Evolutionary conservation across 768 basidiomycete species (phyloP).

Genomic region (Boletus rubescentipes): DNA sequence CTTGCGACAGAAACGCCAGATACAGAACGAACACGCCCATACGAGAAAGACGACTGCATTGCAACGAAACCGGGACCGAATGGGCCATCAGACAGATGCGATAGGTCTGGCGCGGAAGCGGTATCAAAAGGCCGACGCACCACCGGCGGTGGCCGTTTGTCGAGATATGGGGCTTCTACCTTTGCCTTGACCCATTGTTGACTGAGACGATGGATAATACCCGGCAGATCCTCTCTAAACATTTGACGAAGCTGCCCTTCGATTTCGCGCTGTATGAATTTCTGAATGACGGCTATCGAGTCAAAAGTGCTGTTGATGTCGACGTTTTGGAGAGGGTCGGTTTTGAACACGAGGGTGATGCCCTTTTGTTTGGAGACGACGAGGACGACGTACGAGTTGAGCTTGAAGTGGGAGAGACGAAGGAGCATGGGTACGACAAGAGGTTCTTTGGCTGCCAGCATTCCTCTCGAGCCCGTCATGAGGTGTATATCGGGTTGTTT

Average conservation of each 20-base stretch:
- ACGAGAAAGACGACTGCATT: conserved; percentile 27
- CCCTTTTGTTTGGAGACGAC: conserved; percentile 98
- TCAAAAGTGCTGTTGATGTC: conserved; percentile 98
- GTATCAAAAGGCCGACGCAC: conserved; percentile 37
- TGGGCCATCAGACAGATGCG: conserved; percentile 20
- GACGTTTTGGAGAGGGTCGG: conserved; percentile 96
- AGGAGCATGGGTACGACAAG: conserved; percentile 98
- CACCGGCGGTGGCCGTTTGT: conserved; percentile 46
- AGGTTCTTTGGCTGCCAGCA: conserved; percentile 92
- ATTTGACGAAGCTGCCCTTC: conserved; percentile 96
- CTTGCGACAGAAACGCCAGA: conserved; percentile 44
- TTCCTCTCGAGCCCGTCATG: conserved; percentile 78
- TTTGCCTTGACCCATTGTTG: conserved; percentile 96
- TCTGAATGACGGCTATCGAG: conserved; percentile 95
- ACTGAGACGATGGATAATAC: conserved; percentile 93
- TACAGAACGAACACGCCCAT: conserved; percentile 37
- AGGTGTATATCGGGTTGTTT: conserved; percentile 89
- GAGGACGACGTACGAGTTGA: conserved; percentile 94
- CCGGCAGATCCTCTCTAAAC: conserved; percentile 96
- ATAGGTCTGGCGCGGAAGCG: conserved; percentile 43
- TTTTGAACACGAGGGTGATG: conserved; percentile 99
- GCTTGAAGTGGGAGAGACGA: conserved; percentile 90
- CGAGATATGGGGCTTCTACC: conserved; percentile 87
- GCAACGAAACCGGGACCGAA: conserved; percentile 12
- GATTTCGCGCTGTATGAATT: conserved; percentile 96